A percentile compares a stretch with the other conserved stretches of the same genome.
Evolutionary conservation across 768 basidiomycete species (phyloP).

Genomic region (Mycena galopus): DNA sequence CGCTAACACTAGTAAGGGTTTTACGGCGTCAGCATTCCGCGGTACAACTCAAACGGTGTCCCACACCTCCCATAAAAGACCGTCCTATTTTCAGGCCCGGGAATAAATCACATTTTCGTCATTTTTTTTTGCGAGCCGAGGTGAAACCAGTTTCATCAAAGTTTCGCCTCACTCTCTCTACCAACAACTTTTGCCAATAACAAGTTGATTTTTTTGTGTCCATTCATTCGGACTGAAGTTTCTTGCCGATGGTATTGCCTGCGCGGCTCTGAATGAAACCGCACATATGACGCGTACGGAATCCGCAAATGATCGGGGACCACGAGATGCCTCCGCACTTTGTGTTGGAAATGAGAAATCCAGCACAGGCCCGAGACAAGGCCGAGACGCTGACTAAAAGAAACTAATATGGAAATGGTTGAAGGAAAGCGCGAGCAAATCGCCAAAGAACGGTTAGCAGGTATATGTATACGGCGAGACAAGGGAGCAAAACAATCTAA

Average conservation of each 20-base stretch:
- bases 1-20: conserved; percentile 1
- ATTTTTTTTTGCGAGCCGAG: conserved; percentile 10
- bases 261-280: neutral
- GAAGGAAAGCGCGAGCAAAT: neutral
- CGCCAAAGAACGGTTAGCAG: too few species aligned
- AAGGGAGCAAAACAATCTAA: neutral
- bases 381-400: neutral
- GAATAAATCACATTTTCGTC: conserved; percentile 19
- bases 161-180: conserved; percentile 11
- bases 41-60: neutral
- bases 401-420: neutral
- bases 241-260: conserved; percentile 1
- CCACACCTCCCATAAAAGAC: neutral
- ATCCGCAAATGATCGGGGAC: conserved; percentile 17
- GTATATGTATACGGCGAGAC: neutral
- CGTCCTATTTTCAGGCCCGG: conserved; percentile 19
- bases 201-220: neutral
- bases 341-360: neutral
- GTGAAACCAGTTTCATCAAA: conserved; percentile 2
- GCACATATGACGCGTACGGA: conserved; percentile 9
- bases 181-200: conserved; percentile 8
- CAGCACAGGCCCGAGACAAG: neutral
- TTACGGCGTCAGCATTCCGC: conserved; percentile 9
- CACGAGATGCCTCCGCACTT: neutral
- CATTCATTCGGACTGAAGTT: conserved; percentile 6